phyloP scores from a whole-genome alignment of 306 rosid species.

The Castanea crenata region DNA sequence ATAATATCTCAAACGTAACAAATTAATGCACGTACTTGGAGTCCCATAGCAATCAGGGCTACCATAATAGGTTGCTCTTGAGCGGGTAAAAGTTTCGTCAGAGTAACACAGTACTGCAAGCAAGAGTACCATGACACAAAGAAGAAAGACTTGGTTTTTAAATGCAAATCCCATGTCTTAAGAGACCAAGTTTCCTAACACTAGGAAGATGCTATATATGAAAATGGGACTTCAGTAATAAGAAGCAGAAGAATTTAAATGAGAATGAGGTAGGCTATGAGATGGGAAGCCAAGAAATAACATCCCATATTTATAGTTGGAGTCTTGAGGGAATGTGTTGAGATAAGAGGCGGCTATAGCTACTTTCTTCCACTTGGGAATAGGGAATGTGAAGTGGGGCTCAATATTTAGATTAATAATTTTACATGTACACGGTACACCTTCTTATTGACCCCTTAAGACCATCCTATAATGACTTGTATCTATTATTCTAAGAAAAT shows the following conservation, averaged over 20 bases:
- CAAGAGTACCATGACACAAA: slow-evolving; percentile 41
- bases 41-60: slow-evolving; percentile 82
- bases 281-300: slow-evolving; percentile 24
- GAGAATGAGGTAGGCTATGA: slow-evolving; percentile 20
- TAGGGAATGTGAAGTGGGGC: background rate
- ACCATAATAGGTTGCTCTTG: slow-evolving; percentile 87
- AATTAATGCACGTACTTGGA: slow-evolving; percentile 47
- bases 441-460: background rate
- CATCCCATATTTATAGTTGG: slow-evolving; percentile 52
- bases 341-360: slow-evolving; percentile 8
- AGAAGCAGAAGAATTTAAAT: slow-evolving; percentile 3
- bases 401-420: background rate
- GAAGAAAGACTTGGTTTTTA: slow-evolving; percentile 32
- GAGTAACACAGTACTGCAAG: slow-evolving; percentile 50
- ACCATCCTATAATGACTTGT: background rate
- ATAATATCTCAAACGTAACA: no score
- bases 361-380: slow-evolving; percentile 32
- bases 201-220: background rate
- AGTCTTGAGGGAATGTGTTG: slow-evolving; percentile 6
- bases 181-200: background rate
- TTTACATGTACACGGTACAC: background rate
- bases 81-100: slow-evolving; percentile 42
- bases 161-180: slow-evolving; percentile 35
- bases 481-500: background rate
- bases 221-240: slow-evolving; percentile 7